Percentiles rank a stretch among this genome's conserved stretches.
phyloP scores from a whole-genome alignment of 2,329 filamentous ascomycete species.

The Bipolaris sorokiniana region DNA sequence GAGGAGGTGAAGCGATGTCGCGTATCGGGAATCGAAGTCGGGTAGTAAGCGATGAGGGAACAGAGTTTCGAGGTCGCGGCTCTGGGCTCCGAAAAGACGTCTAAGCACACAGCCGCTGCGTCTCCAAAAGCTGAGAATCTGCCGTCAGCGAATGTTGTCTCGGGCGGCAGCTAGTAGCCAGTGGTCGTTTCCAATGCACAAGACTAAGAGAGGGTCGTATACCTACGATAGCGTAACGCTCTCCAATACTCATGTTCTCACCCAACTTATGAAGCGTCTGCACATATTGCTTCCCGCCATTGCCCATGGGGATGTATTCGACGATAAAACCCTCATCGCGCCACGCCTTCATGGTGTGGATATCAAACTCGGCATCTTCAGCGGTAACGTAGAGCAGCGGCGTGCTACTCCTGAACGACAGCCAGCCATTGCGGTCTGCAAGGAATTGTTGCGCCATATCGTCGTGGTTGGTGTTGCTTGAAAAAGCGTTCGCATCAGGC shows the following conservation, averaged over 20 bases:
- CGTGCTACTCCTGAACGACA: slow-evolving; percentile 51
- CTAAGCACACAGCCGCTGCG: slow-evolving; percentile 65
- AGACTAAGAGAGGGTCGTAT: slow-evolving; percentile 33
- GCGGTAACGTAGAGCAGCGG: slow-evolving; percentile 58
- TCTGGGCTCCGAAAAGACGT: slow-evolving; percentile 63
- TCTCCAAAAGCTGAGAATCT: slow-evolving; percentile 62
- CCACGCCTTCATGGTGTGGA: slow-evolving; percentile 61
- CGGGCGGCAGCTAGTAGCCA: background rate
- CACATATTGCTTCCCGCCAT: slow-evolving; percentile 57
- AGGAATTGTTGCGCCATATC: slow-evolving; percentile 46
- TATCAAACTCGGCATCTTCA: slow-evolving; percentile 63
- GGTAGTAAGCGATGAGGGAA: slow-evolving; percentile 69
- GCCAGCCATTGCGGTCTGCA: slow-evolving; percentile 47
- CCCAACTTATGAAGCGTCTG: slow-evolving; percentile 57
- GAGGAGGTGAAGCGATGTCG: slow-evolving; percentile 53
- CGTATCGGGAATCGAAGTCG: slow-evolving; percentile 61
- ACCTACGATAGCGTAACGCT: slow-evolving; percentile 69
- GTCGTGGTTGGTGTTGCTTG: slow-evolving; percentile 3
- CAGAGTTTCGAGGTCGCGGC: slow-evolving; percentile 59
- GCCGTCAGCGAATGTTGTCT: slow-evolving; percentile 11
- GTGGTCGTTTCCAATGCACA: slow-evolving; percentile 4
- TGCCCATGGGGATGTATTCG: slow-evolving; percentile 60
- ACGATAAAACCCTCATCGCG: slow-evolving; percentile 66
- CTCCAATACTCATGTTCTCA: slow-evolving; percentile 63
- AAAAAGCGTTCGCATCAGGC: slow-evolving; percentile 3